Base-by-base conservation (phyloP, 208 protist genomes). In the Naegleria fowleri region DNA sequence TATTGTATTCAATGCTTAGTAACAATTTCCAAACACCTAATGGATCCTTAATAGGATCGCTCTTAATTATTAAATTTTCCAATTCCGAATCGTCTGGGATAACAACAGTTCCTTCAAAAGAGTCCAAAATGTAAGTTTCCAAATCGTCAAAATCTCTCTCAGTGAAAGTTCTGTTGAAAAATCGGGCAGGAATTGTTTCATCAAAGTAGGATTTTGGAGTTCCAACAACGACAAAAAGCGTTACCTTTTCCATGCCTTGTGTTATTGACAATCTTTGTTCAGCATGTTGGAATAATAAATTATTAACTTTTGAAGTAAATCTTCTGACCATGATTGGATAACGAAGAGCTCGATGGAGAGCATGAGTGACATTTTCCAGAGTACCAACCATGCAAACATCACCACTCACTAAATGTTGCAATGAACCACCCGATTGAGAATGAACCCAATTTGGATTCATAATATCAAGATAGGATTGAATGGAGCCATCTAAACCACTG, bases 1-100 rank as follows among this genome's bases (percentile, higher is more conserved):
- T 29, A 89, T 89, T 67, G 38, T 48, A 67, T 29, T 89, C 48
- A 52, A 40, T 5, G 15, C 6, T 29, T 29, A 89, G 59, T 13
- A 89, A 89, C 39, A 67, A 16, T 40, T 89, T 55, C 86, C 86
- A 89, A 52, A 58, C 29, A 67, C 86, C 86, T 11, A 89, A 38
- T 67, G 48, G 29, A 29, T 89, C 86, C 9, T 67, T 58, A 22
- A 67, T 41, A 11, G 86, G 41, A 89, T 89, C 86, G 67, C 36
- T 43, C 13, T 79, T 33, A 2, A 67, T 6, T 6, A 40, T 41
- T 4, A 67, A 67, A 41, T 19, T 25, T 67, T 33, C 3, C 7
- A 89, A 51, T 89, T 89, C 86, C 5, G 51, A 9, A 41, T 89
- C 86, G 5, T 67, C 41, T 67, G 86, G 86, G 41, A 89, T 75